phyloP scores from a whole-genome alignment of 805 yeast species.

The Maudiozyma pseudohumilis region DNA sequence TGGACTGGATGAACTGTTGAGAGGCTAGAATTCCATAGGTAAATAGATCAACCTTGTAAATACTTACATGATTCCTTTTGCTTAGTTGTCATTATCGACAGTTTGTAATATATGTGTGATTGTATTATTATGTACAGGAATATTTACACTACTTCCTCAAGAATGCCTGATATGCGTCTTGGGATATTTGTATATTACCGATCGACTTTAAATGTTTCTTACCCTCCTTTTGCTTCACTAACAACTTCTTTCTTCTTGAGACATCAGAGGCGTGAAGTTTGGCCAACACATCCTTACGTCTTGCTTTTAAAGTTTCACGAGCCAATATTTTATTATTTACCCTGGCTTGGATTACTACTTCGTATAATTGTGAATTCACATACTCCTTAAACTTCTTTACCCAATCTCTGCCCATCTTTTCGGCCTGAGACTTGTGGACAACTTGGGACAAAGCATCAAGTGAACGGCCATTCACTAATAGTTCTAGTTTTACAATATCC shows the following conservation, averaged over 20 bases:
- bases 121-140: slow-evolving; percentile 1
- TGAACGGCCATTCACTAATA: slow-evolving; percentile 78
- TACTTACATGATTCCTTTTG: too few relatives aligned
- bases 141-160: slow-evolving; percentile 29
- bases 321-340: slow-evolving; percentile 78
- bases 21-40: neutral
- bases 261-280: slow-evolving; percentile 90
- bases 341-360: slow-evolving; percentile 84
- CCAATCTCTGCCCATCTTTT: slow-evolving; percentile 65
- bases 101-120: neutral
- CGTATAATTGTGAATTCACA: slow-evolving; percentile 74
- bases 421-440: slow-evolving; percentile 73
- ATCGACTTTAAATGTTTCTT: slow-evolving; percentile 66
- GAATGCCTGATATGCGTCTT: slow-evolving; percentile 85
- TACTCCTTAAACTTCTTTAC: slow-evolving; percentile 74
- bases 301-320: slow-evolving; percentile 86
- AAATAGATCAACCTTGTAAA: neutral
- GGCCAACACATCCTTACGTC: slow-evolving; percentile 90
- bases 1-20: slow-evolving; percentile 39
- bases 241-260: slow-evolving; percentile 76
- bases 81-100: too few relatives aligned
- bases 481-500: slow-evolving; percentile 77
- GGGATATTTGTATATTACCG: slow-evolving; percentile 69
- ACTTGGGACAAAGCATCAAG: slow-evolving; percentile 90
- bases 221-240: slow-evolving; percentile 88